Evolutionary conservation across 768 basidiomycete species (phyloP), one percentile per base, ranked within the genome.

Genomic region (Tylopilus subfusipes): DNA sequence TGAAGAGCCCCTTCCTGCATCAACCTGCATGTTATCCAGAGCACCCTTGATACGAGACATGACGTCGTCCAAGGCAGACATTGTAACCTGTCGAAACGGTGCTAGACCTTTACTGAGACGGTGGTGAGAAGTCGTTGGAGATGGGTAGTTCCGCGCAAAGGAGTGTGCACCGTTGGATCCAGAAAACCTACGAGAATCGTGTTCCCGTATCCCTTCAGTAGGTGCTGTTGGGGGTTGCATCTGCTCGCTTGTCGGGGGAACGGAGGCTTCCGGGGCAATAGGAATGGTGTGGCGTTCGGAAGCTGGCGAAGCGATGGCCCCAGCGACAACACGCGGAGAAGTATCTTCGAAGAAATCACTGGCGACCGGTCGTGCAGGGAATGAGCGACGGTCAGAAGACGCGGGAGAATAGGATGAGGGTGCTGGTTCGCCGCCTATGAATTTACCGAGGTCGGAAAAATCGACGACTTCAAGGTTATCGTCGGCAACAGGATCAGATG

Each of bases 11-110:
- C 63, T 71, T 56, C 63, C 64, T 39, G 62, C 63, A 27, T 79
- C 79, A 21, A 75, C 72, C 53, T 84, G 86, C 83, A 88, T 87
- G 29, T 77, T 79, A 64, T 82, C 80, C 52, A 93, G 63, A 14
- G 85, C 91, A 30, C 88, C 90, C 63, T 86, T 93, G 63, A 93
- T 92, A 39, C 91, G 82, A 7, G 88, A 89, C 81, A 93, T 90
- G 25, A 83, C 81, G 64, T 93, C 89, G 63, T 90, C 83, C 57
- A 93, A 71, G 18, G 89, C 80, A 3, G 88, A 85, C 82, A 91
- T 89, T 29, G 79, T 71, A 19, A 75, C 76, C 46, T 82, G 79
- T 42, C 77, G 72, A 58, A 72, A 81, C 5, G 71, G 64, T 9
- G 66, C 52, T 12, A 59, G 54, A 12, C 54, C 60, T 52, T 62